These are phyloP conservation scores for Verticillium tricorpus DNA, from an alignment of 2,329 filamentous ascomycete genomes.

Conservation along the genomic window DNA sequence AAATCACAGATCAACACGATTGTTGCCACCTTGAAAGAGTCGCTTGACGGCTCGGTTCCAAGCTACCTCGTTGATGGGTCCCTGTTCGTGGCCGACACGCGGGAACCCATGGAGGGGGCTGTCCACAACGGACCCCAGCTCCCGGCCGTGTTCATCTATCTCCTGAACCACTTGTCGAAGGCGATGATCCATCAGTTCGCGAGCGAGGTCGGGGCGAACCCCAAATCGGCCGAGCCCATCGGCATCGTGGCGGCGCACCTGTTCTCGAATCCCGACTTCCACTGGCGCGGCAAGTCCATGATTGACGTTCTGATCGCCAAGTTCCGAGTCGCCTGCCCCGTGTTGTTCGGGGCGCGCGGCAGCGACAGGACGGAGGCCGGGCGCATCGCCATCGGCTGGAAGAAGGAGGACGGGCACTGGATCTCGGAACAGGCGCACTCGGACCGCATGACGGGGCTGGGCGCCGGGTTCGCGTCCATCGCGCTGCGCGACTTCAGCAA, in stretches of 20 bases:
- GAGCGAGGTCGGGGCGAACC: slow-evolving; percentile 59
- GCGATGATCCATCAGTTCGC: slow-evolving; percentile 65
- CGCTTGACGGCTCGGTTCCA: slow-evolving; percentile 46
- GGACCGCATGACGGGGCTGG: slow-evolving; percentile 79
- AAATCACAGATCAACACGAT: slow-evolving; percentile 39
- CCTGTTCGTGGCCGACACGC: slow-evolving; percentile 44
- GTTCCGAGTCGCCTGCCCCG: slow-evolving; percentile 73
- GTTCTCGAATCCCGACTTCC: slow-evolving; percentile 65
- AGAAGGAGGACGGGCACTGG: slow-evolving; percentile 54
- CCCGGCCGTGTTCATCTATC: slow-evolving; percentile 66
- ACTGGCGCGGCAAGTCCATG: slow-evolving; percentile 62
- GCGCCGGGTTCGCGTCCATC: slow-evolving; percentile 77
- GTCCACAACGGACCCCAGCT: slow-evolving; percentile 48
- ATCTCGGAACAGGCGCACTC: slow-evolving; percentile 68
- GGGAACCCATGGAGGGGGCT: slow-evolving; percentile 43
- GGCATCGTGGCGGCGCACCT: slow-evolving; percentile 73
- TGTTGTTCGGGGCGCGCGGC: slow-evolving; percentile 79
- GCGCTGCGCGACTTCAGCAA: slow-evolving; percentile 77
- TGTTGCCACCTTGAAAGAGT: slow-evolving; percentile 45
- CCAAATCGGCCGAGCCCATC: slow-evolving; percentile 68
- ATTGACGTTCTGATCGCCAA: slow-evolving; percentile 86
- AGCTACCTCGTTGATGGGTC: slow-evolving; percentile 50
- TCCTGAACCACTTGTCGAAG: slow-evolving; percentile 74
- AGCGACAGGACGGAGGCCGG: slow-evolving; percentile 69
- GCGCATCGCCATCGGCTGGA: slow-evolving; percentile 68